These are phyloP conservation scores for Syncephalastrum sp. DNA, from an alignment of 371 early-diverging fungal genomes.

Conservation along the genomic window DNA sequence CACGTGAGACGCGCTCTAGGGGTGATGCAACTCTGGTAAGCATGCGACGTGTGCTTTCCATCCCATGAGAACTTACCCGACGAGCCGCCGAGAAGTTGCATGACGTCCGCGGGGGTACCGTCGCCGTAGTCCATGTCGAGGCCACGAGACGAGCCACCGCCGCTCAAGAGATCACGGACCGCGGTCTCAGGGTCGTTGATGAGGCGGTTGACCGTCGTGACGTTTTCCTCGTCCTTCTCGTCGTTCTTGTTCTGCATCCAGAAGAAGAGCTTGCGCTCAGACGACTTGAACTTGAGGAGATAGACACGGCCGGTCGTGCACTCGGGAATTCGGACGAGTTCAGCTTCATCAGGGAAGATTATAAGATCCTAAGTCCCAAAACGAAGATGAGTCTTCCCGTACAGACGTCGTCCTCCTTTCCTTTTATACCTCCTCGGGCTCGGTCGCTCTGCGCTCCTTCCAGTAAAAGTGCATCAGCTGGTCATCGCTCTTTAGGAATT, in stretches of 20 bases:
- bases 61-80: constrained; percentile 18
- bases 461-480: constrained; percentile 75
- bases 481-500: constrained; percentile 51
- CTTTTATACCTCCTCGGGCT: constrained; percentile 59
- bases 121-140: constrained; percentile 15
- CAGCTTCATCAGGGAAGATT: constrained; percentile 79
- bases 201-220: constrained; percentile 52
- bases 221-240: constrained; percentile 55
- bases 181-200: constrained; percentile 59
- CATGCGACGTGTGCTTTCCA: too few relatives aligned
- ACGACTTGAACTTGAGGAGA: constrained; percentile 74
- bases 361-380: constrained; percentile 59
- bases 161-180: constrained; percentile 15
- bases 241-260: constrained; percentile 78
- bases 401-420: neutral
- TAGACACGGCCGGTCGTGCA: constrained; percentile 76
- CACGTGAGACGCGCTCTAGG: constrained; percentile 29
- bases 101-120: constrained; percentile 31
- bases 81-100: constrained; percentile 34
- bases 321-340: constrained; percentile 62
- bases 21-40: too few relatives aligned
- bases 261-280: constrained; percentile 71
- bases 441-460: constrained; percentile 59
- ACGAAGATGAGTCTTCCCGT: neutral
- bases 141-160: constrained; percentile 17